Evolutionary conservation across 164 flowering plant species (phyloP), one percentile per base, ranked within the genome.

Genomic region (Macadamia integrifolia): DNA sequence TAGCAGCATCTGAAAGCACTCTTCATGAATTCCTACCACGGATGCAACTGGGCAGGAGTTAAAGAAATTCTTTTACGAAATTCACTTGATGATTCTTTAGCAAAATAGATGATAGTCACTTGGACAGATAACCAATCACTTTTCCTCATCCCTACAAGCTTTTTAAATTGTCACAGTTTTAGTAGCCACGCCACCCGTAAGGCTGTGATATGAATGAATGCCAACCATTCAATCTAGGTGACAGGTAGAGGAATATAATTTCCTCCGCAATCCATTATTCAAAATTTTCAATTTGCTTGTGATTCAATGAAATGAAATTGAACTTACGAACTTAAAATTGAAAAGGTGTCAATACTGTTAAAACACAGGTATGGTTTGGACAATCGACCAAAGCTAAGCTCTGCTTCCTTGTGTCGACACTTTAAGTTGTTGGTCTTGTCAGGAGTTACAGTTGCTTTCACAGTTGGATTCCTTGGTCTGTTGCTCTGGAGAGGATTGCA

Each of bases 331-430:
- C 23, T 23, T 50, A 14, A 53, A 53, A 53, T 14, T 14, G 6
- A 14, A 53, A 53, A 11, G 65, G 18, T 43, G 31, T 5, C 6
- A 9, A n/a, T 9, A 42, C 31, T 31, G 9, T 53, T 14, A 42
- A 53, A 29, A 6, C 35, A 57, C 0, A 44, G 44, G n/a, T 9
- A 9, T 2, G 29, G n/a, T 9, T 12, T 40, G 65, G 42, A 66
- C 44, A 61, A 44, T 75, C 81, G 7, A 87, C 89, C 86, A 61
- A 71, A n/a, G 83, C 70, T 23, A 63, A 58, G 58, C 73, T 74
- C 48, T 69, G 74, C 66, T 77, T 79, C 66, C 75, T 82, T 70
- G 73, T 78, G 67, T 77, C 23, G 23, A 23, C 23, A 23, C 23
- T 23, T 23, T 23, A 23, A 23, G 23, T 23, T 23, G 23, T 23